These are phyloP conservation scores for Thuja plicata DNA, from an alignment of 83 land plant genomes.

Conservation along the genomic window DNA sequence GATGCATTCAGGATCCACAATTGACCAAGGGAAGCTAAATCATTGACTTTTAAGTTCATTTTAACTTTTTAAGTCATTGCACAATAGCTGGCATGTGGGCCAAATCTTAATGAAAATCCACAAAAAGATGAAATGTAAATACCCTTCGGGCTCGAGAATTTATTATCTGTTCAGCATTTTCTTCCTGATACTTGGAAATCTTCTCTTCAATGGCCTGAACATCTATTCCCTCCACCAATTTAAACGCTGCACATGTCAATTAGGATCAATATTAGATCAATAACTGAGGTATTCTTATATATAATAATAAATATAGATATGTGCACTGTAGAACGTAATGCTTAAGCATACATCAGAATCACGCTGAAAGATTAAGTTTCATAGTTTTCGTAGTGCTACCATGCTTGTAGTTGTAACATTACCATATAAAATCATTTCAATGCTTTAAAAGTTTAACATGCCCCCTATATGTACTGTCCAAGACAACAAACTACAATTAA, in stretches of 20 bases:
- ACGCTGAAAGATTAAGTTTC: not conserved
- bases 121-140: conserved; percentile 7
- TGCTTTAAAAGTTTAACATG: not conserved
- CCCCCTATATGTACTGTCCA: not conserved
- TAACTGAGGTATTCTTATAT: not conserved
- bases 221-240: conserved; percentile 75
- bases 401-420: not conserved
- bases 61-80: not conserved
- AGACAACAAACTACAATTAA: not conserved
- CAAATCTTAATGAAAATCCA: not conserved
- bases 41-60: not conserved
- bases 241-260: conserved; percentile 36
- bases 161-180: conserved; percentile 88
- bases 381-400: not conserved
- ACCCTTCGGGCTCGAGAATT: conserved; percentile 78
- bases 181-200: conserved; percentile 69
- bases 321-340: not conserved
- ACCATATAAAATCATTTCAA: not conserved
- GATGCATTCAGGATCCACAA: not conserved
- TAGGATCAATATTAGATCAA: not conserved
- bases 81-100: not conserved
- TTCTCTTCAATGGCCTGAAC: conserved; percentile 72
- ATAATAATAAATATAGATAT: not conserved
- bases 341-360: not conserved
- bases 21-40: not conserved